A percentile compares a stretch with the other conserved stretches of the same genome.
phyloP scores from a whole-genome alignment of 2,329 filamentous ascomycete genomes.

The Cadophora sp. region DNA sequence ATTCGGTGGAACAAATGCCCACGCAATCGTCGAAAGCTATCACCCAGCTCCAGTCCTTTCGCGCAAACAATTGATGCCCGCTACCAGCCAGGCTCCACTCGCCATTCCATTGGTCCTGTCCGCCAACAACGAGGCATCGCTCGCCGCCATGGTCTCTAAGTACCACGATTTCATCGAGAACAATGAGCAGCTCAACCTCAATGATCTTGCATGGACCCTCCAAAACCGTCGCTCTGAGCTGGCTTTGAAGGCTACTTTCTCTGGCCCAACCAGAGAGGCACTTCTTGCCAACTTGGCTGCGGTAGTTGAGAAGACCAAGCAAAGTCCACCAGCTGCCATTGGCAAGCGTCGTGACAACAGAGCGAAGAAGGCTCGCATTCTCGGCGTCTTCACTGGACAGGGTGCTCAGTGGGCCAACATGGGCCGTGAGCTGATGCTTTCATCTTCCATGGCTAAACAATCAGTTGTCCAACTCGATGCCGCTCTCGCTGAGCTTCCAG shows the following conservation, averaged over 20 bases:
- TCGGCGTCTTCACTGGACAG: conserved; percentile 39
- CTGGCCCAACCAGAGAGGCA: conserved; percentile 22
- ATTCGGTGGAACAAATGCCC: conserved; percentile 40
- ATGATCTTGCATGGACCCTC: conserved; percentile 27
- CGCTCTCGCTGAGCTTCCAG: conserved; percentile 40
- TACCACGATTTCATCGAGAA: conserved; percentile 22
- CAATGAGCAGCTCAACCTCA: conserved; percentile 23
- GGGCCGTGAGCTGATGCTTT: conserved; percentile 33
- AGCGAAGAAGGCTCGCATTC: conserved; percentile 22
- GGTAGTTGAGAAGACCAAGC: conserved; percentile 37
- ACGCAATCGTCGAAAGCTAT: conserved; percentile 44
- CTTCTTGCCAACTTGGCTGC: conserved; percentile 22
- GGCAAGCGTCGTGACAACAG: conserved; percentile 21
- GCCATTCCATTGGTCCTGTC: conserved; percentile 24
- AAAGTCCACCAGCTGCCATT: conserved; percentile 14
- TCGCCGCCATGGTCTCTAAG: conserved; percentile 24
- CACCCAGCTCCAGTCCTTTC: conserved; percentile 61
- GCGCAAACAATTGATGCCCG: conserved; percentile 47
- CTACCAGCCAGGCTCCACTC: conserved; percentile 18
- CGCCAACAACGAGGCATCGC: conserved; percentile 25
- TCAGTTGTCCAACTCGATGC: conserved; percentile 36
- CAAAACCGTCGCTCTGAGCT: conserved; percentile 25
- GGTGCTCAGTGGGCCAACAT: conserved; percentile 39
- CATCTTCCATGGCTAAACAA: conserved; percentile 24
- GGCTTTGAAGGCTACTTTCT: conserved; percentile 20